Base-by-base conservation (phyloP, 1,139 yeast species). In the Yamadazyma kanchanaburiensis region DNA sequence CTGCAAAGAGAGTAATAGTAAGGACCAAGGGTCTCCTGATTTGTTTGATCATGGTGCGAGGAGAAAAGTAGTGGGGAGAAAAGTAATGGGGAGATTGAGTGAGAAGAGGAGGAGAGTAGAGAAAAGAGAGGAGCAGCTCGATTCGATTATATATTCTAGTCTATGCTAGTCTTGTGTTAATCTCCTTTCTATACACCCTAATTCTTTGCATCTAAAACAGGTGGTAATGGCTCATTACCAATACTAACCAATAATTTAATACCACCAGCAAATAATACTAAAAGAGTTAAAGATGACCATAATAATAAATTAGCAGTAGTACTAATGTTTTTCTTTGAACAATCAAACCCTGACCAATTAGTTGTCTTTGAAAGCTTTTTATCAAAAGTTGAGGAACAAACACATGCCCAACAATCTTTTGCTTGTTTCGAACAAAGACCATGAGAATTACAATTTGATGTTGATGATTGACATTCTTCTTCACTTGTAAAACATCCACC, bases 141-240 rank as follows among this genome's bases (percentile, higher is more conserved):
- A 5, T 7, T n/a, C n/a, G n/a, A n/a, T n/a, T n/a, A n/a, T n/a
- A n/a, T n/a, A n/a, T n/a, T n/a, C n/a, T n/a, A n/a, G n/a, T n/a
- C n/a, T n/a, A n/a, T n/a, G n/a, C n/a, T n/a, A n/a, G n/a, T n/a
- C n/a, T n/a, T n/a, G n/a, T n/a, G n/a, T n/a, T n/a, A n/a, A n/a
- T n/a, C n/a, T n/a, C n/a, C n/a, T n/a, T n/a, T n/a, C n/a, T n/a
- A n/a, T n/a, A n/a, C n/a, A n/a, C n/a, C n/a, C n/a, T n/a, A n/a
- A n/a, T n/a, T n/a, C n/a, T n/a, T n/a, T 27, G 80, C 79, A 37
- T 74, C 75, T 46, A 81, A 69, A 25, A 80, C 79, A 18, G 86
- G 86, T 15, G 88, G 87, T 38, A 80, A 66, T 26, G 80, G 74
- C 42, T 77, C 80, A 38, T 57, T 53, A 16, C 85, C 88, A 31